Conservation (phyloP, 108 stramenopile species). For the Conticribra weissflogii region DNA sequence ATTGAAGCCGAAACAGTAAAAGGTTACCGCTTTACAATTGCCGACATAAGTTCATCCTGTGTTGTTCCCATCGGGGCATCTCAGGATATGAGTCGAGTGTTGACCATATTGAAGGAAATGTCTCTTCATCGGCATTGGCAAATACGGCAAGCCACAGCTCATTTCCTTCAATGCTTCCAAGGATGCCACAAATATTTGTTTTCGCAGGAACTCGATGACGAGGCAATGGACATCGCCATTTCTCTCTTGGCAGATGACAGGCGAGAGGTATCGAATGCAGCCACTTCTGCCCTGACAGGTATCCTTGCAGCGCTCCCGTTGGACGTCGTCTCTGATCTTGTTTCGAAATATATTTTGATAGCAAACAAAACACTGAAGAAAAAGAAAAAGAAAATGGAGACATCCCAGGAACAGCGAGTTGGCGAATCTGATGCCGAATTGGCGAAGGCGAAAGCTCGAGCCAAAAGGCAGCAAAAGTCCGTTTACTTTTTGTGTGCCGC, state of each 20-base stretch:
- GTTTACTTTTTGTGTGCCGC: slow-evolving; percentile 85
- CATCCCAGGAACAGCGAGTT: slow-evolving; percentile 1
- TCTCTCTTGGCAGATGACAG: slow-evolving; percentile 81
- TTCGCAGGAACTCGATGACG: slow-evolving; percentile 55
- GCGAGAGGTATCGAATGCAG: slow-evolving; percentile 68
- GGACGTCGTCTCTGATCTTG: slow-evolving; percentile 54
- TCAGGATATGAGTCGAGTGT: slow-evolving; percentile 69
- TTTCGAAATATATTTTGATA: slow-evolving; percentile 68
- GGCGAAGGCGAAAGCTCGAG: slow-evolving; percentile 64
- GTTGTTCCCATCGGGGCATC: slow-evolving; percentile 65
- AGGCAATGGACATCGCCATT: slow-evolving; percentile 59
- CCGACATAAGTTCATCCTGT: slow-evolving; percentile 73
- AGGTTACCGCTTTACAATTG: slow-evolving; percentile 76
- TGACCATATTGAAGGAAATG: slow-evolving; percentile 52
- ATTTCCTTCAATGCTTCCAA: slow-evolving; percentile 87
- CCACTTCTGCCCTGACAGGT: slow-evolving; percentile 83
- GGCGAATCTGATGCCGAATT: slow-evolving; percentile 43
- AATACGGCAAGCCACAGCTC: slow-evolving; percentile 82
- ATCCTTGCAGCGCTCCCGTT: slow-evolving; percentile 75
- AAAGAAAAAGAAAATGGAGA: slow-evolving; percentile 51
- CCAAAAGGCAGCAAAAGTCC: slow-evolving; percentile 77
- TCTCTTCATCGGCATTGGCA: slow-evolving; percentile 80
- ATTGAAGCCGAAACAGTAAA: slow-evolving; percentile 85
- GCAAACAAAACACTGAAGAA: slow-evolving; percentile 80
- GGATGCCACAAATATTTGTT: slow-evolving; percentile 86